Percentiles rank a stretch among this genome's conserved stretches.
phyloP scores from a whole-genome alignment of 2,329 filamentous ascomycete genomes.

The Neurospora sp. region DNA sequence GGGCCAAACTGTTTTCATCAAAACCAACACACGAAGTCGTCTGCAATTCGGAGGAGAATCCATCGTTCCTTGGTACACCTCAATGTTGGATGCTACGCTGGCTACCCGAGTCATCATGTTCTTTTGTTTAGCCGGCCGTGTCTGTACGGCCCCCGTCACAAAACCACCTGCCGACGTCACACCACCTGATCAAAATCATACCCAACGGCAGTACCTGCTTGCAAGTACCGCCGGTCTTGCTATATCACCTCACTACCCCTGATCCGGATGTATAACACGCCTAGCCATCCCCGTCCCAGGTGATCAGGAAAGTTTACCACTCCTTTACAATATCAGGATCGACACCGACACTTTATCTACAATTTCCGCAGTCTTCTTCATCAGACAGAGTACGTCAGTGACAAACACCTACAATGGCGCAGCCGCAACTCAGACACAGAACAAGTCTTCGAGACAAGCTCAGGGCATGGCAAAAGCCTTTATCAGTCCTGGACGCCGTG shows the following conservation, averaged over 20 bases:
- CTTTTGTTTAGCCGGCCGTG: background rate
- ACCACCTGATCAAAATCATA: background rate
- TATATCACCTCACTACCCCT: background rate
- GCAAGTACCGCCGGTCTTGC: background rate
- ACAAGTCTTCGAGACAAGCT: conserved; percentile 17
- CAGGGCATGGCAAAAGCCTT: conserved; percentile 10
- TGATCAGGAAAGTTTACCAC: background rate
- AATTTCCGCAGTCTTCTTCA: background rate
- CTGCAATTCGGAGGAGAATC: background rate
- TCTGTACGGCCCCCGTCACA: background rate
- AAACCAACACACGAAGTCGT: background rate
- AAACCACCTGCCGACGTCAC: background rate
- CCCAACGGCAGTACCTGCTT: background rate
- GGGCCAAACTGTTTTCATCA: background rate
- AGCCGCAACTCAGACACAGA: conserved; percentile 13
- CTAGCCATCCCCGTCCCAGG: background rate
- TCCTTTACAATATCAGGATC: background rate
- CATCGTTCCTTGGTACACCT: background rate
- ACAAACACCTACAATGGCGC: conserved; percentile 1
- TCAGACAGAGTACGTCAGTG: background rate
- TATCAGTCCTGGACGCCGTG: conserved; percentile 4
- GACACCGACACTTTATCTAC: background rate
- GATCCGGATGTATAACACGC: background rate
- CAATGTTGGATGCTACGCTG: background rate
- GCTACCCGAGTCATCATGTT: background rate